These are phyloP conservation scores for Ustilago cynodontis DNA, from an alignment of 1,284 basidiomycete genomes.

Conservation along the genomic window DNA sequence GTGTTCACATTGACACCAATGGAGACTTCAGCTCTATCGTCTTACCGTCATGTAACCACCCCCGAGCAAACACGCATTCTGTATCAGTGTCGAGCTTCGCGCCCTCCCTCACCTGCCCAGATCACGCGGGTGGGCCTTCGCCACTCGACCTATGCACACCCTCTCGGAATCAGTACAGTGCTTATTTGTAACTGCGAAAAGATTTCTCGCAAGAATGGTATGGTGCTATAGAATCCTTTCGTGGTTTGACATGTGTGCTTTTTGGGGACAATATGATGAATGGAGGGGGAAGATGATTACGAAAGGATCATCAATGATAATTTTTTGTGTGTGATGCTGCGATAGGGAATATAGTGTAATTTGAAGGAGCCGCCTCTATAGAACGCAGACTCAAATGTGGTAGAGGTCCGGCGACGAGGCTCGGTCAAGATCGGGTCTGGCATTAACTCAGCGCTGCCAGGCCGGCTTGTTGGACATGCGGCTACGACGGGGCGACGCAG, in stretches of 20 bases:
- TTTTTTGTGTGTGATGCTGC: slow-evolving; percentile 15
- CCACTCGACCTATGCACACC: not conserved
- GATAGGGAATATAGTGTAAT: slow-evolving; percentile 10
- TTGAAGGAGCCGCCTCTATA: not conserved
- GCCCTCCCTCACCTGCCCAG: too few species aligned
- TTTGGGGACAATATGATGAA: slow-evolving; percentile 9
- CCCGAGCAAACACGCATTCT: too few species aligned
- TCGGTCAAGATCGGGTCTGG: not conserved
- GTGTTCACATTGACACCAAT: not conserved
- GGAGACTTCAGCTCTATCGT: not conserved
- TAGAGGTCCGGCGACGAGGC: not conserved
- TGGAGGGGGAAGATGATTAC: not conserved
- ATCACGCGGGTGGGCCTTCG: too few species aligned
- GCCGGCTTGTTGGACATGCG: slow-evolving; percentile 64
- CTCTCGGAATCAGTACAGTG: not conserved
- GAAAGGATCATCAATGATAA: not conserved
- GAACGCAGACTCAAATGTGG: not conserved
- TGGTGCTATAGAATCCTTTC: not conserved
- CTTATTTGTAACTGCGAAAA: not conserved
- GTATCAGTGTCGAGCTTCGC: too few species aligned
- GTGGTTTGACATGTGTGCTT: not conserved
- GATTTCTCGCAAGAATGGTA: slow-evolving; percentile 3
- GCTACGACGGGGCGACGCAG: slow-evolving; percentile 60
- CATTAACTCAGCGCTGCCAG: slow-evolving; percentile 56
- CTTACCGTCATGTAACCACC: too few species aligned